Base-by-base conservation (phyloP, 768 basidiomycete species). In the Phlebiopsis flavidoalba region DNA sequence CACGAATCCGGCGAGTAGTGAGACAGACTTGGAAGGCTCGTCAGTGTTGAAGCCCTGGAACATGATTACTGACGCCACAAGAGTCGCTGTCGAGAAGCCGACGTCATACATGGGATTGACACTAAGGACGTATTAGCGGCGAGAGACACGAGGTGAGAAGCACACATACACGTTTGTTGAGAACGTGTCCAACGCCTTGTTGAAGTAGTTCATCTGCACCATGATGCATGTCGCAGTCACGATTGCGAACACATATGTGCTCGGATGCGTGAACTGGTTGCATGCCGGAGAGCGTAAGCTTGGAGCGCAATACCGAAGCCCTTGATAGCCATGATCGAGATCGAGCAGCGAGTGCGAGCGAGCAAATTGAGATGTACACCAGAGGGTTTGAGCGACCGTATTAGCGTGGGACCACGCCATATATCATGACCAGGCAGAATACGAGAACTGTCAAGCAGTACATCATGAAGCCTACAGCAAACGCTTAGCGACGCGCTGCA, bases 281-380 rank as follows among this genome's bases (percentile, higher is more conserved):
- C 92, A n/a, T 91, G 50, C 96, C 95, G 10, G 84, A 82, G 60
- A 98, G 76, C 0, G 95, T 98, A 60, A 99, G 83, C 74, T 98
- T 98, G 68, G n/a, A 99, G 83, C 2, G 97, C 96, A 51, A 98
- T 88, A 49, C 97, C 97, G 68, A 99, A 94, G 52, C 95, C 96
- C 77, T 99, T 99, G 80, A 98, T 91, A 46, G 94, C 90, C 97
- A 99, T 98, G 75, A 98, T 86, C n/a, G 93, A 94, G 48, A 99
- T 86, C 33, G 93, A 95, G 11, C 97, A 97, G 48, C n/a, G n/a
- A n/a, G n/a, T n/a, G 94, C 94, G 60, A 98, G 73, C 11, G 95
- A 98, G 74, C 97, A 98, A 69, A 99, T 96, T 26, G 95, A 95
- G 64, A 98, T 83, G 76, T 97, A 98, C 33, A 97, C 89, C 62